Evolutionary conservation across 768 basidiomycete species (phyloP).

Genomic region (Russula abietina): DNA sequence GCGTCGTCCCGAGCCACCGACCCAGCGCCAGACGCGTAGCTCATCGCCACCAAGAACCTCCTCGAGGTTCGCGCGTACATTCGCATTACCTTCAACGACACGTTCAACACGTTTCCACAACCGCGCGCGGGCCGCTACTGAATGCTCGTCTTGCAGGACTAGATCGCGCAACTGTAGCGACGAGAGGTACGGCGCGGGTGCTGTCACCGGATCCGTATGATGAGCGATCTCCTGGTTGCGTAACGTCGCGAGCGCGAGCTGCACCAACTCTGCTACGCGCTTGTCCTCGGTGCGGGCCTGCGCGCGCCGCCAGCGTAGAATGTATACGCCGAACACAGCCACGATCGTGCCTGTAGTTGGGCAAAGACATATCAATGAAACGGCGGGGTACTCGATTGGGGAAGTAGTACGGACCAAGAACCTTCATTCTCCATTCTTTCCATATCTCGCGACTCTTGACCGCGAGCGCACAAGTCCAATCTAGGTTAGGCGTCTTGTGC

Average conservation of each 20-base stretch:
- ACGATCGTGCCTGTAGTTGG: slow-evolving; percentile 24
- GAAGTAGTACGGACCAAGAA: slow-evolving; percentile 46
- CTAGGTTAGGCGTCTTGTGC: slow-evolving; percentile 61
- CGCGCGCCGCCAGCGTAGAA: slow-evolving; percentile 39
- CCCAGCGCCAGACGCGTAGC: slow-evolving; percentile 88
- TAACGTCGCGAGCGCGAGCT: slow-evolving; percentile 71
- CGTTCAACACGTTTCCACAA: slow-evolving; percentile 82
- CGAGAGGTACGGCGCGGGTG: slow-evolving; percentile 71
- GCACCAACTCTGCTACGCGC: slow-evolving; percentile 68
- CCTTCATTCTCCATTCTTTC: slow-evolving; percentile 58
- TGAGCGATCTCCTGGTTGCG: slow-evolving; percentile 79
- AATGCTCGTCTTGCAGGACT: slow-evolving; percentile 76
- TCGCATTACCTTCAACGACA: slow-evolving; percentile 85
- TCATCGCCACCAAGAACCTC: slow-evolving; percentile 84
- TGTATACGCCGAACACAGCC: slow-evolving; percentile 24
- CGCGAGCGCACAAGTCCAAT: slow-evolving; percentile 57
- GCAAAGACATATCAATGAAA: slow-evolving; percentile 10
- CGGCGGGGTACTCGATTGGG: not conserved
- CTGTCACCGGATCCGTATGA: slow-evolving; percentile 72
- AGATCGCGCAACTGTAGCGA: slow-evolving; percentile 85
- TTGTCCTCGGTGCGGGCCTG: slow-evolving; percentile 52
- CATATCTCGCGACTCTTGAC: slow-evolving; percentile 63
- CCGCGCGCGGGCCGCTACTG: slow-evolving; percentile 53
- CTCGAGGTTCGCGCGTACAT: slow-evolving; percentile 78
- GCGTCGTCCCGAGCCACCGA: slow-evolving; percentile 42